Evolutionary conservation across 73 alveolate genomes (phyloP).

Genomic region (Symbiodinium natans): DNA sequence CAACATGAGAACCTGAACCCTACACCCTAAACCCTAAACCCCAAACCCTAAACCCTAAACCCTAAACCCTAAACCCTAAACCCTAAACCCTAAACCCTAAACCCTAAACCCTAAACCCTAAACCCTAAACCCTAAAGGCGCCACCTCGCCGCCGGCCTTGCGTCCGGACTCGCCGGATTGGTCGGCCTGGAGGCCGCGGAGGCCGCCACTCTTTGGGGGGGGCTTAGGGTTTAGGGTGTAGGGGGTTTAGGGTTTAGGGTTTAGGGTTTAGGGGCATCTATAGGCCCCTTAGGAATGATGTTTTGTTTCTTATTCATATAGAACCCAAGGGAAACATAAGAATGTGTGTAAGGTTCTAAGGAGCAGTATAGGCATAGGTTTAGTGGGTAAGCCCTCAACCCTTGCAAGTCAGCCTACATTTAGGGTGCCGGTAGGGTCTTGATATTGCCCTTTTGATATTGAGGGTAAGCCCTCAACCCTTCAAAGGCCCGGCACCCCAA

Average conservation of each 20-base stretch:
- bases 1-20: not conserved
- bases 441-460: too few species aligned
- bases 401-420: too few species aligned
- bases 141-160: slow-evolving; percentile 69
- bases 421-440: too few species aligned
- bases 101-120: too few species aligned
- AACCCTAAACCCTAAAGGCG: slow-evolving; percentile 33
- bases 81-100: not conserved
- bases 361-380: too few species aligned
- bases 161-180: slow-evolving; percentile 66
- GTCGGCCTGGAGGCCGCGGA: slow-evolving; percentile 58
- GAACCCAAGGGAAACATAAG: too few species aligned
- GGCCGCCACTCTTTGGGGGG: not conserved
- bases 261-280: not conserved
- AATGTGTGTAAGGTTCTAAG: too few species aligned
- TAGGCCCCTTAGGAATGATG: too few species aligned
- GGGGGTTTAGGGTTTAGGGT: not conserved
- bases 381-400: too few species aligned
- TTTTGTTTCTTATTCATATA: too few species aligned
- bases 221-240: not conserved
- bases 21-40: not conserved
- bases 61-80: not conserved
- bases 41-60: not conserved
- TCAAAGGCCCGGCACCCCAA: too few species aligned
- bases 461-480: not conserved